phyloP scores from a whole-genome alignment of 2,329 filamentous ascomycete genomes.

The Penicillium olsonii region DNA sequence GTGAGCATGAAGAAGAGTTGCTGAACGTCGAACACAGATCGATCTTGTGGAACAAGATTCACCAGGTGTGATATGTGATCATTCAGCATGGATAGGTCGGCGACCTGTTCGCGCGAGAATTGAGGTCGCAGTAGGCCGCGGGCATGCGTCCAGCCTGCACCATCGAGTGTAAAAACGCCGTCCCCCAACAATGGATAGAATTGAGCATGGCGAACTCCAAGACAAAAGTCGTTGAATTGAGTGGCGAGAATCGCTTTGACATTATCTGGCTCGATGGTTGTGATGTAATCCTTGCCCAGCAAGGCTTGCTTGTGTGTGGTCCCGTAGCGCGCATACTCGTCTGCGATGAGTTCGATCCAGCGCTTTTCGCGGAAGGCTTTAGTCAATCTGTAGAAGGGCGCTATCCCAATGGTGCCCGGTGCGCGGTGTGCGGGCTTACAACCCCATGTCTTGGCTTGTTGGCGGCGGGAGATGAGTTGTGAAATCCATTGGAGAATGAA shows the following conservation, averaged over 20 bases:
- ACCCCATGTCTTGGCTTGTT: conserved; percentile 26
- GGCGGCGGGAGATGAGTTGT: conserved; percentile 24
- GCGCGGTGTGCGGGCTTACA: conserved; percentile 23
- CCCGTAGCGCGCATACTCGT: conserved; percentile 27
- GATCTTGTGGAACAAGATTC: conserved; percentile 55
- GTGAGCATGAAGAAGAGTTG: conserved; percentile 80
- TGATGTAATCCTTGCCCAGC: conserved; percentile 21
- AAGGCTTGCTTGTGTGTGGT: conserved; percentile 27
- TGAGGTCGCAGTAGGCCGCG: conserved; percentile 80
- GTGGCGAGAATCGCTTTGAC: conserved; percentile 83
- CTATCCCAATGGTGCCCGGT: conserved; percentile 26
- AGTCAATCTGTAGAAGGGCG: conserved; percentile 24
- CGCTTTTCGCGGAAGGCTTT: conserved; percentile 30
- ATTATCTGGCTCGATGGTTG: conserved; percentile 55
- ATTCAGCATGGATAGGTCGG: conserved; percentile 78
- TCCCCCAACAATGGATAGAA: conserved; percentile 43
- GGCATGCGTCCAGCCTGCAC: conserved; percentile 73
- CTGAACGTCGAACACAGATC: conserved; percentile 64
- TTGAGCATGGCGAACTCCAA: conserved; percentile 75
- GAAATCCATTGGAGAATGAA: conserved; percentile 24
- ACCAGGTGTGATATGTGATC: conserved; percentile 72
- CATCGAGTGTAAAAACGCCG: conserved; percentile 70
- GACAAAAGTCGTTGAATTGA: conserved; percentile 80
- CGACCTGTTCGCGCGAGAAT: conserved; percentile 74
- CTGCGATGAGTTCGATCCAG: conserved; percentile 31